Conservation (phyloP, 1,284 basidiomycete genomes). For the Moesziomyces sp. region DNA sequence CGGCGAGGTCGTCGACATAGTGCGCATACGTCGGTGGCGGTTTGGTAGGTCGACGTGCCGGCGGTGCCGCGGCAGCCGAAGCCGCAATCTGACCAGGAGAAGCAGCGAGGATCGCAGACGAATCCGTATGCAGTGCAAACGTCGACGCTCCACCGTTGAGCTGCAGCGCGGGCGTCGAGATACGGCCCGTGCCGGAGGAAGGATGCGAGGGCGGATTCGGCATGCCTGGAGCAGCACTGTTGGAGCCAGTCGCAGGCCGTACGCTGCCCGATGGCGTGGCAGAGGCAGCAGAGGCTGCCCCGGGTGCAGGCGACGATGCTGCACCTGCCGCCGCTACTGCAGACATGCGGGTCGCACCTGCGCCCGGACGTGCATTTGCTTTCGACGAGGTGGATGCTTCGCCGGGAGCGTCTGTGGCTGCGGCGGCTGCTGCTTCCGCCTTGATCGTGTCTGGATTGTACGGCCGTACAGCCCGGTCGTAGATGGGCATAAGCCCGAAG, state of each 20-base stretch:
- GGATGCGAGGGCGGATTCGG: constrained; percentile 16
- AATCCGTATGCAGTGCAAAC: constrained; percentile 36
- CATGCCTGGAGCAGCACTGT: constrained; percentile 7
- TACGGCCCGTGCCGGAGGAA: constrained; percentile 29
- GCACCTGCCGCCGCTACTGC: neutral
- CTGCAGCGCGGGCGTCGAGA: constrained; percentile 37
- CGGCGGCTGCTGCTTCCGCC: constrained; percentile 13
- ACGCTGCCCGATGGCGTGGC: constrained; percentile 12
- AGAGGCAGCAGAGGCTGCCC: neutral
- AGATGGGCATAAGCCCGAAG: constrained; percentile 56
- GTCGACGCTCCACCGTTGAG: constrained; percentile 36
- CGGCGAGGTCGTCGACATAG: constrained; percentile 45
- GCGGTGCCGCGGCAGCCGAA: constrained; percentile 24
- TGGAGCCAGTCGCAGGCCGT: neutral
- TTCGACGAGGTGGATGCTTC: too few relatives aligned
- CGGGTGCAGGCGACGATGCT: neutral
- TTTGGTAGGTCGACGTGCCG: constrained; percentile 34
- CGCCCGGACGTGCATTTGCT: neutral
- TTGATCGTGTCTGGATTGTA: constrained; percentile 44
- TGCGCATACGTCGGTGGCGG: constrained; percentile 47
- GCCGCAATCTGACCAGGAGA: constrained; percentile 36
- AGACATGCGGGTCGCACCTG: neutral
- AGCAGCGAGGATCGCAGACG: constrained; percentile 37
- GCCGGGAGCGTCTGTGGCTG: neutral
- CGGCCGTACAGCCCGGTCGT: constrained; percentile 54